Base-by-base conservation (phyloP, 2,329 filamentous ascomycete species). In the Fusarium illudens region DNA sequence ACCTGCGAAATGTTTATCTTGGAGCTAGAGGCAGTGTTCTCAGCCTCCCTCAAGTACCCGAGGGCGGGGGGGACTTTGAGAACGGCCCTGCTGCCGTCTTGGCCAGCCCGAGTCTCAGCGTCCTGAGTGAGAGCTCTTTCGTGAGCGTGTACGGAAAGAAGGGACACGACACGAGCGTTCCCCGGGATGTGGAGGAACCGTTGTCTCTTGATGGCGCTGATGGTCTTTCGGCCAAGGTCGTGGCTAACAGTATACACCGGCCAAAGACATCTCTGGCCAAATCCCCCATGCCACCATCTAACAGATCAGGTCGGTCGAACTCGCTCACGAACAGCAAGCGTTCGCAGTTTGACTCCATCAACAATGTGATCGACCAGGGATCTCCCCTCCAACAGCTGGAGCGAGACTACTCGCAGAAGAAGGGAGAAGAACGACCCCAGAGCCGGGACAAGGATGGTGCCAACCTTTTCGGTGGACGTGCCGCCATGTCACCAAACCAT, bases 121-220 rank as follows among this genome's bases (percentile, higher is more conserved):
- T 90, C 12, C 76, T 91, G 64, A 91, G 89, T 67, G 88, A 91
- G 75, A 90, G 88, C 73, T 91, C 89, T 0, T 90, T 91, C 70
- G 70, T 86, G 20, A 91, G 89, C 68, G 80, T 91, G 0, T 91
- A 91, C 58, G 89, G 88, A 3, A 76, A 81, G 22, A 83, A 82
- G 64, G 71, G 64, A 8, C 56, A 69, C 2, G 73, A 75, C 10
- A 71, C 68, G 27, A 69, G 70, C 11, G 68, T 70, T 4, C 62
- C 73, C 3, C 60, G 60, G 17, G 66, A 75, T 4, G 63, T 76
- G 4, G 77, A 79, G 19, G 77, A 79, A 33, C 71, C 75, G 1
- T 65, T 75, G 6, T 67, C 71, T 10, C 68, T 76, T 37, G 75
- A 79, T 54, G 76, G 76, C 4, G 54, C 65, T 3, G 69, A 65